Conservation (phyloP, 1,139 yeast genomes). For the Entelexis sorbosivorans region DNA sequence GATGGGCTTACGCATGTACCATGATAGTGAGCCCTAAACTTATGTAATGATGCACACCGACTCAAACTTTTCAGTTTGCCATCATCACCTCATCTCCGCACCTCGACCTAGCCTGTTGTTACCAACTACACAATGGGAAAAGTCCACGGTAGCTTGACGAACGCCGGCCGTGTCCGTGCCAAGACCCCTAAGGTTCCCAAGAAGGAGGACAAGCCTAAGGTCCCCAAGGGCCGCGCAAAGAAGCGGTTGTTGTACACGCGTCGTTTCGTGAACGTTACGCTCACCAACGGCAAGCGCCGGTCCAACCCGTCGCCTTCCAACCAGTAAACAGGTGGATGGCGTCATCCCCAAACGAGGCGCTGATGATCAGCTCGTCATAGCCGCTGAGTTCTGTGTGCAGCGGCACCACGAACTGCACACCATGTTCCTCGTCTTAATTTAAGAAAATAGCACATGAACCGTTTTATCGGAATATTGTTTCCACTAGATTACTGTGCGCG, state of each 20-base stretch:
- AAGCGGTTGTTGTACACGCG: conserved; percentile 94
- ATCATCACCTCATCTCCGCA: conserved; percentile 1
- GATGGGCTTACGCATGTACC: neutral
- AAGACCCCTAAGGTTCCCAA: conserved; percentile 90
- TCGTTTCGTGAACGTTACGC: conserved; percentile 96
- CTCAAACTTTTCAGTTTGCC: conserved; percentile 6
- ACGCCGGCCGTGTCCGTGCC: conserved; percentile 99
- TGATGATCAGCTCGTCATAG: neutral
- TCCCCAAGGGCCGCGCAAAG: conserved; percentile 87
- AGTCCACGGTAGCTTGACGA: conserved; percentile 99
- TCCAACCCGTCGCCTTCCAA: conserved; percentile 80
- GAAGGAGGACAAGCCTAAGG: conserved; percentile 67
- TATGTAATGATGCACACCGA: neutral
- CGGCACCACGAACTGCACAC: neutral
- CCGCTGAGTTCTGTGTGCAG: neutral
- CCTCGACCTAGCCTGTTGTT: conserved; percentile 1
- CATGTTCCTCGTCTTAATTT: neutral
- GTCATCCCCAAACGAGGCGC: neutral
- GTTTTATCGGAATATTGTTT: neutral
- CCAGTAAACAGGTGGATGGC: conserved; percentile 17
- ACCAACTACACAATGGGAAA: conserved; percentile 44
- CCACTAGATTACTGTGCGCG: too few relatives aligned
- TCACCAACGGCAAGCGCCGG: conserved; percentile 98
- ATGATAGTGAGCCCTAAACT: conserved; percentile 2
- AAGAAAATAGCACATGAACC: conserved; percentile 8